phyloP scores from a whole-genome alignment of 345 rosid species.

The Noccaea caerulescens region DNA sequence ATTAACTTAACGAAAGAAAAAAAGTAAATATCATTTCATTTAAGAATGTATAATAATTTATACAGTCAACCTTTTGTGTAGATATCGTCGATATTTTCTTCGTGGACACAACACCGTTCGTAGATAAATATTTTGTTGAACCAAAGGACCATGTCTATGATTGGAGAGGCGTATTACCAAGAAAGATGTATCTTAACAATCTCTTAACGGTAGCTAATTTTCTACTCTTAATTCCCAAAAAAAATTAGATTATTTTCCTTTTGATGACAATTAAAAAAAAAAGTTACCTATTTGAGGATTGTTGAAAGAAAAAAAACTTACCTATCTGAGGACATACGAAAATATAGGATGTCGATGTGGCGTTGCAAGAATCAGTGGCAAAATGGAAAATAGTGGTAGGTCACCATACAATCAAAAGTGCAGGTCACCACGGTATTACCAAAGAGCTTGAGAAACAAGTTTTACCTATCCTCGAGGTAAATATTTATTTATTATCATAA shows the following conservation, averaged over 20 bases:
- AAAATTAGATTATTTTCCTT: too few species aligned
- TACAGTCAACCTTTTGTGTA: constrained; percentile 27
- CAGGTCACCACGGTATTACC: constrained; percentile 71
- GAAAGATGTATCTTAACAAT: constrained; percentile 51
- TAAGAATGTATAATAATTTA: not conserved
- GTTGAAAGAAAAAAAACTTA: too few species aligned
- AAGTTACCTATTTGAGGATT: too few species aligned
- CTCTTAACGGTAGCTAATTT: constrained; percentile 47
- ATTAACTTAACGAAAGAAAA: not conserved
- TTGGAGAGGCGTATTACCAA: constrained; percentile 63
- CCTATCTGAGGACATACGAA: not conserved
- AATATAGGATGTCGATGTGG: constrained; percentile 40
- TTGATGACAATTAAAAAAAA: too few species aligned
- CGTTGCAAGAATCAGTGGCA: constrained; percentile 54
- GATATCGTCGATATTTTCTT: constrained; percentile 62
- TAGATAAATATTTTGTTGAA: constrained; percentile 55
- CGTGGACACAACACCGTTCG: constrained; percentile 74
- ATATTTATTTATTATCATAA: not conserved
- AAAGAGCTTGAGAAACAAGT: constrained; percentile 53
- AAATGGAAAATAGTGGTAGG: constrained; percentile 85
- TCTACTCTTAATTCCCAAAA: not conserved
- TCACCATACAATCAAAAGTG: constrained; percentile 76
- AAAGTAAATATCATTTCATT: not conserved
- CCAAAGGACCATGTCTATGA: constrained; percentile 57
- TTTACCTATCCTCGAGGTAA: constrained; percentile 70